Percentiles rank a stretch among this genome's conserved stretches.
phyloP scores from a whole-genome alignment of 2,329 filamentous ascomycete species.

The Calcarisporium arbuscula region DNA sequence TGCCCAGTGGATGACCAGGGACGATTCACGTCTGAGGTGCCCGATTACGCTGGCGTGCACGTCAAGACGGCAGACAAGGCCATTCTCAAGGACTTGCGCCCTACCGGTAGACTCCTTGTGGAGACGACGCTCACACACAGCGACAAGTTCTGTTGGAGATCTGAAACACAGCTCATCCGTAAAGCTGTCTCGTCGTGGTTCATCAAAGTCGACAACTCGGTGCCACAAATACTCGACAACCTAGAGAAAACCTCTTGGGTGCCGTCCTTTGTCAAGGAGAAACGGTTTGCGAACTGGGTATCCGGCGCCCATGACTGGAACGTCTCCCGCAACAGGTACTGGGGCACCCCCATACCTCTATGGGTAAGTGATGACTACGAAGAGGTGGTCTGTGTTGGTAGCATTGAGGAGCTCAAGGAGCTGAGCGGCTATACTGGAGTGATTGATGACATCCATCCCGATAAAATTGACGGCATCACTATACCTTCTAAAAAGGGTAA shows the following conservation, averaged over 20 bases:
- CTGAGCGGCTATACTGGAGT: constrained; percentile 17
- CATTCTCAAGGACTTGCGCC: constrained; percentile 18
- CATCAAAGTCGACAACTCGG: constrained; percentile 15
- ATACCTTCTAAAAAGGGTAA: constrained; percentile 19
- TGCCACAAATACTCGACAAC: constrained; percentile 16
- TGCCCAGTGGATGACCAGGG: constrained; percentile 60
- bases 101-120: constrained; percentile 15
- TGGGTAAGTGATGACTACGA: constrained; percentile 21
- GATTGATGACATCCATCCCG: constrained; percentile 16
- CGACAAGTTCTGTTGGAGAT: constrained; percentile 20
- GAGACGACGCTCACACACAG: constrained; percentile 17
- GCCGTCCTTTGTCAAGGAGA: constrained; percentile 18
- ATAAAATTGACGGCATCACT: constrained; percentile 19
- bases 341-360: constrained; percentile 19
- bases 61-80: constrained; percentile 20
- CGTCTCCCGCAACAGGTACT: constrained; percentile 18
- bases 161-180: constrained; percentile 20
- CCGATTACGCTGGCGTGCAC: constrained; percentile 18
- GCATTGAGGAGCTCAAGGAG: constrained; percentile 16
- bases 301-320: constrained; percentile 17
- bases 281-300: constrained; percentile 20
- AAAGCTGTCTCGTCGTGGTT: constrained; percentile 22
- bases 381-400: constrained; percentile 18
- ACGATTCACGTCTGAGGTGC: constrained; percentile 17
- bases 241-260: constrained; percentile 19